Conservation (phyloP, 352 stramenopile genomes). For the Phytophthora aleatoria region DNA sequence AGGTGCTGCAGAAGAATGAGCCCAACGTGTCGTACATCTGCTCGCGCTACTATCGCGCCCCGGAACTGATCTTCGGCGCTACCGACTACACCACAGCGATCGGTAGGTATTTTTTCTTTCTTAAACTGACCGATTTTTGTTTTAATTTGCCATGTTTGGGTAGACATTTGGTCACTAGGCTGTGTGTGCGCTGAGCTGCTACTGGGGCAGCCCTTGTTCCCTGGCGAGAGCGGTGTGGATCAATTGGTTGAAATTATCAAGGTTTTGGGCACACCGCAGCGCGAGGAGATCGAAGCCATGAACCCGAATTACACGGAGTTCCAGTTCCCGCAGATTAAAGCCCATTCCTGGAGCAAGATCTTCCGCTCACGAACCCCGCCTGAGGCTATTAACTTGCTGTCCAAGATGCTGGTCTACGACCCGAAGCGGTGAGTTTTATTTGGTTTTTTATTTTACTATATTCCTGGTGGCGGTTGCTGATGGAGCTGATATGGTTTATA, state of each 20-base stretch:
- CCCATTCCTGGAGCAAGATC: constrained; percentile 98
- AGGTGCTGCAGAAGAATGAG: constrained; percentile 96
- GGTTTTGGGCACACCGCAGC: constrained; percentile 97
- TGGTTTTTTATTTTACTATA: neutral
- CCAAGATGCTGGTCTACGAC: constrained; percentile 97
- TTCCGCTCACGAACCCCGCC: constrained; percentile 95
- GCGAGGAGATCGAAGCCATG: constrained; percentile 99
- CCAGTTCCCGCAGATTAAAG: constrained; percentile 99
- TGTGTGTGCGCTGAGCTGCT: constrained; percentile 99
- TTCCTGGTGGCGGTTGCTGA: constrained; percentile 6
- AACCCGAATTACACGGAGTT: constrained; percentile 99
- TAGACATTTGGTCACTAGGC: constrained; percentile 95
- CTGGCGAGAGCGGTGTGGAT: constrained; percentile 98
- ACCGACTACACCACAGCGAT: constrained; percentile 99
- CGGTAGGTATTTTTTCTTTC: constrained; percentile 39
- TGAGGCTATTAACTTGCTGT: constrained; percentile 97
- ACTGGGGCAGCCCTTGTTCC: constrained; percentile 98
- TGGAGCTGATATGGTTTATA: constrained; percentile 22
- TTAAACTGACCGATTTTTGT: neutral
- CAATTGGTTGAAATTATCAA: constrained; percentile 99
- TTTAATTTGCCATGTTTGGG: constrained; percentile 14
- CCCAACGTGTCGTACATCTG: constrained; percentile 99
- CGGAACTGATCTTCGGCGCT: constrained; percentile 99
- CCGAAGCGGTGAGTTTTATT: constrained; percentile 85
- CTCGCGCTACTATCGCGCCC: constrained; percentile 98